Evolutionary conservation across 2,329 filamentous ascomycete genomes (phyloP), one percentile per base, ranked within the genome.

Genomic region (Davidsoniella virescens): DNA sequence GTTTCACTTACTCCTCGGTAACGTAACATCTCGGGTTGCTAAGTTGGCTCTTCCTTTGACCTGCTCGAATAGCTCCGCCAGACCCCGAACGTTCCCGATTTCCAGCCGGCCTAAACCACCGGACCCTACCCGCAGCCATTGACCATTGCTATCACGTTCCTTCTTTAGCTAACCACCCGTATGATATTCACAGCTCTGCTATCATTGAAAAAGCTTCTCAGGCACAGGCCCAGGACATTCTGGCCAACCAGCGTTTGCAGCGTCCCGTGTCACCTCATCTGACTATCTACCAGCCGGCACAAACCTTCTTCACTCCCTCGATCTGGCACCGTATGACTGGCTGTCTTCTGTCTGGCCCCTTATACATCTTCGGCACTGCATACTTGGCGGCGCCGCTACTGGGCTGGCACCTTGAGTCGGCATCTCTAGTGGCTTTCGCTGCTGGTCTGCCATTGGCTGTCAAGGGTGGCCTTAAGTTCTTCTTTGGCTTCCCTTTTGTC

Each of bases 231-330:
- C 60, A 75, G 56, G 63, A 74, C 57, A 77, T 94, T 67, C 85
- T 95, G 62, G 80, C 76, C 60, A 70, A 78, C 61, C 88, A 95
- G 72, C 88, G 88, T 60, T 73, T 82, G 51, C 67, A 74, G 61
- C 88, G 88, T 48, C 88, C 88, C 62, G 73, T 94, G 59, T 75
- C 86, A 43, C 88, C 88, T 50, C 87, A 95, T 64, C 77, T 95
- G 55, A 64, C 69, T 61, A 88, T 93, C 75, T 95, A 95, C 79
- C 75, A 78, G 65, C 76, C 82, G 54, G 79, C 86, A 66, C 84
- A 95, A 68, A 92, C 86, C 59, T 94, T 81, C 82, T 81, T 85
- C 65, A 73, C 74, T 58, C 80, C 79, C 58, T 78, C 71, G 52
- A 72, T 74, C 57, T 73, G 85, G 67, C 84, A 87, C 70, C 87